These are phyloP conservation scores for Cladophialophora exuberans DNA, from an alignment of 2,329 filamentous ascomycete species.

Conservation along the genomic window DNA sequence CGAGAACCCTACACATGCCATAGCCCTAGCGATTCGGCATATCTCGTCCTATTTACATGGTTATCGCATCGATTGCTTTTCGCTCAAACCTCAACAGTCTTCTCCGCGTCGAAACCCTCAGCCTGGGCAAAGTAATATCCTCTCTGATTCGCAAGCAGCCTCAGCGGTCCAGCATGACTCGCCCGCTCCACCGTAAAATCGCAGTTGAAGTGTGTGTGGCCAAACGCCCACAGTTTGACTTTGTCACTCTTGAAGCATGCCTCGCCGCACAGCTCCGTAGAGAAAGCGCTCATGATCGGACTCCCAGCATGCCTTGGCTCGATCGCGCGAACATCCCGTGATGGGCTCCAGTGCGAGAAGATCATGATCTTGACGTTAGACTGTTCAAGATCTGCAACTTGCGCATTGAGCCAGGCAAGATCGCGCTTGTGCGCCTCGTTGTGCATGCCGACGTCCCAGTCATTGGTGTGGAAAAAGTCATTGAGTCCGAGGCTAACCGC, in stretches of 20 bases:
- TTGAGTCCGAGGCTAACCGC: conserved; percentile 51
- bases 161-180: conserved; percentile 22
- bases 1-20: no score
- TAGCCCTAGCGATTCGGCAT: no score
- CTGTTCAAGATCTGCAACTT: conserved; percentile 34
- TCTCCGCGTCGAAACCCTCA: conserved; percentile 38
- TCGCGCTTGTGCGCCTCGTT: conserved; percentile 39
- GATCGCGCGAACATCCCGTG: conserved; percentile 32
- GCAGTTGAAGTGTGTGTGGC: conserved; percentile 54
- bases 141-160: conserved; percentile 46
- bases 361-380: conserved; percentile 36
- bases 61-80: not conserved
- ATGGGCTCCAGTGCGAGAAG: conserved; percentile 46
- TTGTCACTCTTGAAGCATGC: conserved; percentile 21
- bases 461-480: conserved; percentile 55
- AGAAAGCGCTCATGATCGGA: conserved; percentile 40
- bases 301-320: conserved; percentile 41
- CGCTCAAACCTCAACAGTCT: not conserved
- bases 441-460: conserved; percentile 42
- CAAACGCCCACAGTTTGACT: conserved; percentile 53
- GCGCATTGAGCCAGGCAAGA: conserved; percentile 44
- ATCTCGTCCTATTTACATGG: no score
- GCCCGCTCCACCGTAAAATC: conserved; percentile 40
- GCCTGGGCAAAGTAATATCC: conserved; percentile 42
- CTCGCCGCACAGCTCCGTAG: conserved; percentile 43